Percentiles rank a stretch among this genome's conserved stretches.
phyloP scores from a whole-genome alignment of 345 rosid species.

The Salix exigua region DNA sequence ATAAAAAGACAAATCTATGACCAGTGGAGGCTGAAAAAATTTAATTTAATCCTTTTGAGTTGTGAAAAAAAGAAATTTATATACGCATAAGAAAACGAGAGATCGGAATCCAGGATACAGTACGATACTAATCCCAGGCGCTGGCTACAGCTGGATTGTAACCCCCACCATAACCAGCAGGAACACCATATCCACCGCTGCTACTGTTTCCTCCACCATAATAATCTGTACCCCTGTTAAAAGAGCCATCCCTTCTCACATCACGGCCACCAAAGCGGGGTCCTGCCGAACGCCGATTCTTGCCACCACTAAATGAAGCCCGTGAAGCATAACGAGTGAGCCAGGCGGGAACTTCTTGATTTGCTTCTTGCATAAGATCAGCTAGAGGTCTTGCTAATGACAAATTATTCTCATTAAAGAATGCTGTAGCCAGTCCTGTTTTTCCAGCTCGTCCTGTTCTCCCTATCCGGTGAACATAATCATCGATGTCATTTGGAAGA shows the following conservation, averaged over 20 bases:
- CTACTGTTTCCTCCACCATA: conserved; percentile 20
- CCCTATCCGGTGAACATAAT: conserved; percentile 95
- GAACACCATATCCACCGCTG: conserved; percentile 10
- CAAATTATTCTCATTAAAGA: conserved; percentile 25
- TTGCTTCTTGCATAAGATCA: conserved; percentile 33
- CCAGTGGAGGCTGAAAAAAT: neutral
- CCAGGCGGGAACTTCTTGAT: conserved; percentile 35
- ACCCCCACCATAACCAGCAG: conserved; percentile 18
- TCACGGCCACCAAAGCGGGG: conserved; percentile 30
- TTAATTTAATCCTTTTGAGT: neutral
- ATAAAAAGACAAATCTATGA: neutral
- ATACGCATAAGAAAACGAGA: conserved; percentile 11
- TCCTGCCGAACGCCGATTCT: conserved; percentile 22
- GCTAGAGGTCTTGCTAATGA: conserved; percentile 25
- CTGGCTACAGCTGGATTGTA: conserved; percentile 24
- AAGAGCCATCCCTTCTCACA: conserved; percentile 21
- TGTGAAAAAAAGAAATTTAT: neutral
- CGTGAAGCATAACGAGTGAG: conserved; percentile 25
- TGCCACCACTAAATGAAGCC: conserved; percentile 15
- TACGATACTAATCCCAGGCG: conserved; percentile 26
- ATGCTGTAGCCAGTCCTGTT: conserved; percentile 63
- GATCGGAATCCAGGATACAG: neutral
- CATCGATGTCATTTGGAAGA: conserved; percentile 95
- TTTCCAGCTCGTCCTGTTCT: conserved; percentile 98
- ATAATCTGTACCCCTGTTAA: conserved; percentile 16